A percentile compares a stretch with the other conserved stretches of the same genome.
Conservation (phyloP, 306 rosid species). For the Carpinus viminea region DNA sequence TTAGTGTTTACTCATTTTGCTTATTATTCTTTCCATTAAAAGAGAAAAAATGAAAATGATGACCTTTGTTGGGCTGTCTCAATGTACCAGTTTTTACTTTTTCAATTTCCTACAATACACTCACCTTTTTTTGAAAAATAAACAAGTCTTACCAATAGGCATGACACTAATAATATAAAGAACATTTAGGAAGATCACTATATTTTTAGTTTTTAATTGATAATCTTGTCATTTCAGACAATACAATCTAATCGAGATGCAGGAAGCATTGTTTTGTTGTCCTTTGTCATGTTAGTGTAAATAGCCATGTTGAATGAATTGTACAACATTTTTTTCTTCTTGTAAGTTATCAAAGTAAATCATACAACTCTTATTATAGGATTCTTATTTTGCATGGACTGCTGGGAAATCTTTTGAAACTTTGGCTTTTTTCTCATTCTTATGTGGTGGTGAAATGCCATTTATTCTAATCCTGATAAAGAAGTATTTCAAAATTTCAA, state of each 20-base stretch:
- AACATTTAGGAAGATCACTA: too few species aligned
- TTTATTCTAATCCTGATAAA: neutral
- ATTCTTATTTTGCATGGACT: neutral
- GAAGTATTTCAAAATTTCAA: neutral
- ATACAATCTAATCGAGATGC: too few species aligned
- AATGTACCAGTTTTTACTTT: too few species aligned
- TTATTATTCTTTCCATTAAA: neutral
- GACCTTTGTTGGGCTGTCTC: too few species aligned
- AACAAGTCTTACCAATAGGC: too few species aligned
- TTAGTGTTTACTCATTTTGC: neutral
- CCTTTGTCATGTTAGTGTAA: neutral
- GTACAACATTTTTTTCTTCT: too few species aligned
- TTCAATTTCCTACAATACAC: too few species aligned
- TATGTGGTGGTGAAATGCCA: neutral
- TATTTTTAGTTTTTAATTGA: too few species aligned
- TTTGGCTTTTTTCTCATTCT: neutral
- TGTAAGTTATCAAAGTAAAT: neutral
- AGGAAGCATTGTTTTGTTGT: neutral
- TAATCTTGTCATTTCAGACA: too few species aligned
- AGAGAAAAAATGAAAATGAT: too few species aligned
- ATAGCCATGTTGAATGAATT: neutral
- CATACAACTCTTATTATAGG: neutral
- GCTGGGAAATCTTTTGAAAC: neutral
- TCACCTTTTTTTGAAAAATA: too few species aligned
- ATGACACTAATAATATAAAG: too few species aligned